Evolutionary conservation across 2,329 filamentous ascomycete genomes (phyloP), one percentile per base, ranked within the genome.

Genomic region (Fusarium globosum): DNA sequence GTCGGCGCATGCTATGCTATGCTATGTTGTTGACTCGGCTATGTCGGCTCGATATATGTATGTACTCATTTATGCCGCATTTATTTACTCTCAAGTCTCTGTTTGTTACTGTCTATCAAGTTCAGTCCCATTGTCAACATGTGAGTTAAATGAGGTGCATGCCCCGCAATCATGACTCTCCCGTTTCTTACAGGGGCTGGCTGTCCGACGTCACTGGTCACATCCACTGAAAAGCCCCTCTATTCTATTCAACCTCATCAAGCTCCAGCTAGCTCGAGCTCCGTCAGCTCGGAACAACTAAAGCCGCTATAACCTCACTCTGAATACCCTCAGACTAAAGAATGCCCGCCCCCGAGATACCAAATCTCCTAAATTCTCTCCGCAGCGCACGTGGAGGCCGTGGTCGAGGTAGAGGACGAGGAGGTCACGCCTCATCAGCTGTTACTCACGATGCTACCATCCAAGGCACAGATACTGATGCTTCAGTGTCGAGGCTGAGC

Each of bases 401-500:
- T 81, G 72, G 70, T 6, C 69, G 72, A 18, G 69, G 72, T n/a
- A 76, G 80, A 61, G 78, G 77, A 4, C 69, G 78, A 60, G 85
- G 84, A 51, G 82, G 80, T 18, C 77, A 79, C n/a, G 68, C 76
- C 72, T 75, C 72, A 59, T 63, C 77, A 28, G 74, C 79, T n/a
- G 74, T 79, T 46, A 83, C 83, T 52, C 91, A 92, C 75, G 95
- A 98, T 82, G 86, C 88, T 67, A 89, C 92, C 45, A 92, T 99
- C 65, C 96, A 97, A 82, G 91, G 91, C 72, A 99, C 96, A 7
- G 96, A 99, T 82, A 91, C 92, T 69, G 96, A 99, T 85, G 96
- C 96, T 33, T 94, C 94, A 67, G 90, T 94, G 46, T 97, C 95
- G 36, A 90, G 96, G 41, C 85, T 97, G 82, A 98, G 95, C 81